Percentiles rank a stretch among this genome's conserved stretches.
Evolutionary conservation across 257 asterid species (phyloP).

Genomic region (Ophiorrhiza pumila): DNA sequence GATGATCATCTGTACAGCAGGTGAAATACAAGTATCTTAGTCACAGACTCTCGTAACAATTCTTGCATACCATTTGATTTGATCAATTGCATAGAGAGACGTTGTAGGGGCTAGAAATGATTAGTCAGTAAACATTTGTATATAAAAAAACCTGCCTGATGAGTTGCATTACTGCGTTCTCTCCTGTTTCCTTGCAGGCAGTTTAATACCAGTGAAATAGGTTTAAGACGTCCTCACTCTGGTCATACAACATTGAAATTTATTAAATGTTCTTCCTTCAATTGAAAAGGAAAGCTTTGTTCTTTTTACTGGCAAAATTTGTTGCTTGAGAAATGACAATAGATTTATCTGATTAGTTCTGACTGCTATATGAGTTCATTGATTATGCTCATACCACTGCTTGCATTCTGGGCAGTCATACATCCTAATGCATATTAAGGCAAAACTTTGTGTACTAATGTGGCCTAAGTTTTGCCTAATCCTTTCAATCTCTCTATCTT

Average conservation of each 20-base stretch:
- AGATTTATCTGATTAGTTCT: background rate
- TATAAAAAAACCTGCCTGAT: conserved; percentile 25
- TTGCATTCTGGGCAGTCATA: background rate
- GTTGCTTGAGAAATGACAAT: no score
- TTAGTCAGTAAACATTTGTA: conserved; percentile 24
- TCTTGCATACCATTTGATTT: background rate
- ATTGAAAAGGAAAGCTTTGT: background rate
- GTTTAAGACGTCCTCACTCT: background rate
- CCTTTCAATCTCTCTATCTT: background rate
- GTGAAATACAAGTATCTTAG: conserved; percentile 27
- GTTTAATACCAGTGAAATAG: background rate
- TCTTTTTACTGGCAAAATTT: background rate
- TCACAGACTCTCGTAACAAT: background rate
- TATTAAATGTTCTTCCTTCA: background rate
- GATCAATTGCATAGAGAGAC: background rate
- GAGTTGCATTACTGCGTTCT: conserved; percentile 20
- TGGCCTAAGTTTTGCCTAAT: background rate
- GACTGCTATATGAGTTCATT: background rate
- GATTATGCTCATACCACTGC: no score
- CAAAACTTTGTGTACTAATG: background rate
- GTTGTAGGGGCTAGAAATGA: conserved; percentile 5
- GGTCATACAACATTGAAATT: background rate
- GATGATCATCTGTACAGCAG: conserved; percentile 52
- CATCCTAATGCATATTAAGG: no score
- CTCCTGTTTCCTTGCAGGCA: conserved; percentile 22